phyloP scores from a whole-genome alignment of 768 basidiomycete genomes.

The Auricularia heimuer region DNA sequence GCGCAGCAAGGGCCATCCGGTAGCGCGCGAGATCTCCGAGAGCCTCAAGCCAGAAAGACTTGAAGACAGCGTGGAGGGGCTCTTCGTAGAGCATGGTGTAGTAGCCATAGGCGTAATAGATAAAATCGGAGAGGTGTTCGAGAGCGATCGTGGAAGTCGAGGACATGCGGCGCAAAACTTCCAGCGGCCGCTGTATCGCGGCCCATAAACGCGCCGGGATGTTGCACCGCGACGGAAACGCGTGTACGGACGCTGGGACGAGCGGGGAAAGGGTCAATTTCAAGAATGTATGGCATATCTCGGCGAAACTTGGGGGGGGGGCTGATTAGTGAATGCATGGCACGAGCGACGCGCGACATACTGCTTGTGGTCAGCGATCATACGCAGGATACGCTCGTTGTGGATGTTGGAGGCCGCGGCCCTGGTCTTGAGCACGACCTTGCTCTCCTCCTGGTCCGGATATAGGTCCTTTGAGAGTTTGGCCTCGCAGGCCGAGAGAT shows the following conservation, averaged over 20 bases:
- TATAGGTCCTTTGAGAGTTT: slow-evolving; percentile 42
- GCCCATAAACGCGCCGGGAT: slow-evolving; percentile 92
- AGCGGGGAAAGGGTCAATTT: slow-evolving; percentile 76
- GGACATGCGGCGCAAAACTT: slow-evolving; percentile 79
- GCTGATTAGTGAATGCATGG: slow-evolving; percentile 12
- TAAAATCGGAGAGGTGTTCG: slow-evolving; percentile 89
- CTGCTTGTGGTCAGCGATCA: slow-evolving; percentile 78
- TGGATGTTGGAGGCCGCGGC: slow-evolving; percentile 37
- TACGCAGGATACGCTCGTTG: slow-evolving; percentile 64
- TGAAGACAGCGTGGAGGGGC: slow-evolving; percentile 55
- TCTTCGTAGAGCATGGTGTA: slow-evolving; percentile 88
- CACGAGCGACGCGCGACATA: slow-evolving; percentile 27
- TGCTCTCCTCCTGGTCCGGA: slow-evolving; percentile 46
- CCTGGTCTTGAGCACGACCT: slow-evolving; percentile 20
- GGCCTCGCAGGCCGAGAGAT: slow-evolving; percentile 68
- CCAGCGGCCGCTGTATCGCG: slow-evolving; percentile 82
- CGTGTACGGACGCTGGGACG: slow-evolving; percentile 79
- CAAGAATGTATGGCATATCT: slow-evolving; percentile 82
- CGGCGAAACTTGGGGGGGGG: slow-evolving; percentile 59
- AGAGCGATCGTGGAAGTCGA: slow-evolving; percentile 58
- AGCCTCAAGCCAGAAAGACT: slow-evolving; percentile 87
- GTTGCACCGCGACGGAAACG: slow-evolving; percentile 90
- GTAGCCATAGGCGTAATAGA: slow-evolving; percentile 90
- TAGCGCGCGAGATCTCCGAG: slow-evolving; percentile 94
- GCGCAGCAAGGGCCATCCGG: slow-evolving; percentile 87